Evolutionary conservation across 2,329 filamentous ascomycete species (phyloP).

Genomic region (Diaporthe aspalathi): DNA sequence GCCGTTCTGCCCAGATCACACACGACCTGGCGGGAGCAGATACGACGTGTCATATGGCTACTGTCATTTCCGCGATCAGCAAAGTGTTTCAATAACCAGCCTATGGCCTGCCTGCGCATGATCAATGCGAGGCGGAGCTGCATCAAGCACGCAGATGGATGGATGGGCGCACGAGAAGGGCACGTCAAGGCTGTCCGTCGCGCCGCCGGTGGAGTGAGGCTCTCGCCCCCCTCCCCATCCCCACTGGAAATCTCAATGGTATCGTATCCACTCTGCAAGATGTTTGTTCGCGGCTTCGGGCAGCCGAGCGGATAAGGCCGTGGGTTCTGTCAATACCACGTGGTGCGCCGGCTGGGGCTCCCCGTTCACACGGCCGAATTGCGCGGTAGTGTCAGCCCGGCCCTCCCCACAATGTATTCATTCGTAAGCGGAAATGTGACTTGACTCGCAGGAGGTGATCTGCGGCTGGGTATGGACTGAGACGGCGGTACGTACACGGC

Average conservation of each 20-base stretch:
- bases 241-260: neutral
- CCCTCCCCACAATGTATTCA: neutral
- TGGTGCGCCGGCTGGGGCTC: conserved; percentile 7
- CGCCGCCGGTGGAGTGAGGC: neutral
- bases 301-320: conserved; percentile 8
- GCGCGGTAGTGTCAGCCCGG: neutral
- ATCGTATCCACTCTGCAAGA: neutral
- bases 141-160: neutral
- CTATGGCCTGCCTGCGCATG: neutral
- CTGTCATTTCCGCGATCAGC: neutral
- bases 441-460: conserved; percentile 21
- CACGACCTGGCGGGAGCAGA: neutral
- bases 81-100: neutral
- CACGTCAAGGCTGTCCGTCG: neutral
- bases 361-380: conserved; percentile 9
- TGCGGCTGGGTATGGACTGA: neutral
- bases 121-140: neutral
- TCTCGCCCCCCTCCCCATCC: neutral
- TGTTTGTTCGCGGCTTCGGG: neutral
- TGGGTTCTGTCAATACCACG: neutral
- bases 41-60: neutral
- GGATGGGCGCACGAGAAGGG: neutral
- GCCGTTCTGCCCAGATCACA: neutral
- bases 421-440: conserved; percentile 4
- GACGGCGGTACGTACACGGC: neutral